Percentiles rank a stretch among this genome's conserved stretches.
Conservation (phyloP, 768 basidiomycete genomes). For the Tylopilus felleus region DNA sequence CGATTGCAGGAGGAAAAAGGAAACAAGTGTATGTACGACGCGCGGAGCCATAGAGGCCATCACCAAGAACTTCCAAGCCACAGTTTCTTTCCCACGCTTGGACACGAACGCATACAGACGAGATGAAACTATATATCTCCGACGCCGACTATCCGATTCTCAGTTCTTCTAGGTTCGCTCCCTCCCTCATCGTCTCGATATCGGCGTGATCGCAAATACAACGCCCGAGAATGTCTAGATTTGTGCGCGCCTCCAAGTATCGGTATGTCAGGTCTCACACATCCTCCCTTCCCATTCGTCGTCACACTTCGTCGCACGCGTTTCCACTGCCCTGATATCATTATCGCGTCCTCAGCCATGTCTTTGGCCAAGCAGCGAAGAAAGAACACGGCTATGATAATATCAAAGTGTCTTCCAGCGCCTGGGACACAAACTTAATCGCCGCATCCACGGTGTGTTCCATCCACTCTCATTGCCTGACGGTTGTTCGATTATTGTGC, state of each 20-base stretch:
- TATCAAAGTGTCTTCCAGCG: conserved; percentile 80
- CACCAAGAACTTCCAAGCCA: too few species aligned
- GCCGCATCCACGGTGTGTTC: conserved; percentile 68
- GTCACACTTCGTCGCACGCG: background rate
- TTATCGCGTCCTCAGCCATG: conserved; percentile 56
- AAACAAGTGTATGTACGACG: too few species aligned
- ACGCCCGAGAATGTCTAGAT: conserved; percentile 65
- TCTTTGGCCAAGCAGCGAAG: conserved; percentile 86
- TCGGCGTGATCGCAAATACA: background rate
- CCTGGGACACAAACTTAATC: conserved; percentile 95
- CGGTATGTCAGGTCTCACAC: conserved; percentile 45
- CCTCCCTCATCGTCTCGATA: too few species aligned
- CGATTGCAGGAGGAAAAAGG: too few species aligned
- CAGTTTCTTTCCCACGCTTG: too few species aligned
- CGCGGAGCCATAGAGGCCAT: too few species aligned
- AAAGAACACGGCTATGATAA: conserved; percentile 81
- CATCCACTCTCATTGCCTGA: background rate
- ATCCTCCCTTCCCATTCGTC: conserved; percentile 1
- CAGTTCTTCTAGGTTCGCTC: too few species aligned
- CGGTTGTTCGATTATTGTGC: conserved; percentile 8
- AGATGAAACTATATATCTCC: too few species aligned
- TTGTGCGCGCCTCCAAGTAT: conserved; percentile 85
- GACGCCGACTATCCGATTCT: too few species aligned
- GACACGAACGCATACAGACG: too few species aligned
- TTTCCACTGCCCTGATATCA: background rate